Percentiles rank a stretch among this genome's conserved stretches.
phyloP scores from a whole-genome alignment of 805 yeast genomes.

The Scheffersomyces lignosus region DNA sequence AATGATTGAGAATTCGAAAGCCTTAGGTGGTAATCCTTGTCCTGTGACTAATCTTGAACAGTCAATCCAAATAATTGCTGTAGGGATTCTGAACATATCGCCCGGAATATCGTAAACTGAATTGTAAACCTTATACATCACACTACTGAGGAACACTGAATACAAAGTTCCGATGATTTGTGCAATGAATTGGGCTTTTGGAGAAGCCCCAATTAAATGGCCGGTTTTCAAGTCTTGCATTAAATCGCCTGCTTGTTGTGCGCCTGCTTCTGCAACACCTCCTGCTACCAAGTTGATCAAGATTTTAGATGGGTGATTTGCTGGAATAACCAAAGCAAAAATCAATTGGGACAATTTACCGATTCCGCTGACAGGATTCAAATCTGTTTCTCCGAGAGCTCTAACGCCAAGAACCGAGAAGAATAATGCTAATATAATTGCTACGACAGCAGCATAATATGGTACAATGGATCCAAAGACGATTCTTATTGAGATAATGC shows the following conservation, averaged over 20 bases:
- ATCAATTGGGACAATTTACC: slow-evolving; percentile 90
- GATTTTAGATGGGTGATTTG: slow-evolving; percentile 74
- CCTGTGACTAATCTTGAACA: slow-evolving; percentile 93
- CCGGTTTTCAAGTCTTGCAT: slow-evolving; percentile 98
- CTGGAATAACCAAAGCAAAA: slow-evolving; percentile 80
- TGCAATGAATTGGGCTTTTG: slow-evolving; percentile 86
- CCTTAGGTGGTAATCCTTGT: slow-evolving; percentile 81
- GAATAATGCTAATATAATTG: slow-evolving; percentile 73
- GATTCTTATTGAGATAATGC: slow-evolving; percentile 60
- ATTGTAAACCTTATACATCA: slow-evolving; percentile 83
- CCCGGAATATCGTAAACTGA: slow-evolving; percentile 84
- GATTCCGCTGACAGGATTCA: slow-evolving; percentile 95
- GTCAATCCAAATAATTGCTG: slow-evolving; percentile 96
- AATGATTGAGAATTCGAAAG: slow-evolving; percentile 54
- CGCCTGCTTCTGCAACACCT: slow-evolving; percentile 97
- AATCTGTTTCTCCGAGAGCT: slow-evolving; percentile 94
- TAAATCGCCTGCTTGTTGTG: slow-evolving; percentile 97
- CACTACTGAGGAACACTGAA: slow-evolving; percentile 75
- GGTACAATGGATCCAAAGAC: slow-evolving; percentile 78
- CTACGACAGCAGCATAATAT: slow-evolving; percentile 61
- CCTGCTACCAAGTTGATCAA: slow-evolving; percentile 89
- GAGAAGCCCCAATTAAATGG: slow-evolving; percentile 86
- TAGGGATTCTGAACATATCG: slow-evolving; percentile 79
- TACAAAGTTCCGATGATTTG: slow-evolving; percentile 86
- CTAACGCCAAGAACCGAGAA: slow-evolving; percentile 86